Evolutionary conservation across 345 rosid genomes (phyloP), one percentile per base, ranked within the genome.

Genomic region (Camelina neglecta): DNA sequence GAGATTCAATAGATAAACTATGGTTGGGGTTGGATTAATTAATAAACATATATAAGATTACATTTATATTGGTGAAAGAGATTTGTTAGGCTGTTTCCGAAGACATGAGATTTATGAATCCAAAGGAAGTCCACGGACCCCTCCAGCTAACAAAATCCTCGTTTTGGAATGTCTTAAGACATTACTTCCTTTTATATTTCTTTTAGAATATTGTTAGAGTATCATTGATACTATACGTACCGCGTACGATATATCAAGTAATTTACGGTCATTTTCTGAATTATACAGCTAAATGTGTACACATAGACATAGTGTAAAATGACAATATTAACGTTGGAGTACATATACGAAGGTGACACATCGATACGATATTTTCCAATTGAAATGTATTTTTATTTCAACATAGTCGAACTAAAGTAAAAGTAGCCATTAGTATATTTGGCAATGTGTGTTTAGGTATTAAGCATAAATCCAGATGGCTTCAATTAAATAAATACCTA

Each of bases 61-160:
- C 26, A 63, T 44, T 61, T 62, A 35, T 51, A 51, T 62, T 51
- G 69, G 26, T 65, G 49, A 73, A 63, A 73, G 56, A 54, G 63
- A 73, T 63, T 56, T 56, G 66, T 47, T 49, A 65, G 71, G 72
- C 72, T 57, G 73, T 75, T 61, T 56, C 73, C 54, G 5, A 67
- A 67, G 67, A 75, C 79, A 11, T 67, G 24, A 67, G 20, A 58
- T 38, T 55, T 36, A 49, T 75, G 60, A 58, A 67, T 45, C 31
- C 11, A 11, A 48, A 56, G 48, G 31, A 74, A 56, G 65, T 65
- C 71, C 63, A 73, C 62, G 71, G 44, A 39, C 38, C 65, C 71
- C 65, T 73, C 57, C 77, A 54, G 33, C 65, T 44, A 65, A 65
- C 71, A 63, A 74, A 65, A 74, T 55, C 13, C 45, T 74, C 35